Conservation (phyloP, 2,329 filamentous ascomycete species). For the Stagonosporopsis chrysanthemi region DNA sequence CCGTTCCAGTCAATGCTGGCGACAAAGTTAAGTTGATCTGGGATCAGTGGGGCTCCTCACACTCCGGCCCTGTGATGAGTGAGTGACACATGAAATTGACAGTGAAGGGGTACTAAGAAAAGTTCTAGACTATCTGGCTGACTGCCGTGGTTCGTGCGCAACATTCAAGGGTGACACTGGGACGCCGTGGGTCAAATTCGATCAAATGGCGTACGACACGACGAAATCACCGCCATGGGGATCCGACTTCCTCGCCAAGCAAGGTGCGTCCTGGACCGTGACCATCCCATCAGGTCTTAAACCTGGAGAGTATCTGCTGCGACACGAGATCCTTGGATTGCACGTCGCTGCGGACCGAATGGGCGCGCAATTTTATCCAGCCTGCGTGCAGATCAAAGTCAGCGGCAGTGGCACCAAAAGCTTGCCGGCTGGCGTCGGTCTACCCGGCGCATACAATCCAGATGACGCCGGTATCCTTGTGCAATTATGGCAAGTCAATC, state of each 20-base stretch:
- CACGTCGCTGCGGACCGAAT: slow-evolving; percentile 27
- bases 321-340: slow-evolving; percentile 31
- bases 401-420: slow-evolving; percentile 14
- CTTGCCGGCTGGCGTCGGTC: slow-evolving; percentile 26
- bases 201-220: slow-evolving; percentile 44
- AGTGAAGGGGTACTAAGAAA: background rate
- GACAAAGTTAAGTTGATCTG: slow-evolving; percentile 40
- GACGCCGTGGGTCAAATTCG: slow-evolving; percentile 51
- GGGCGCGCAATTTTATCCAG: slow-evolving; percentile 31
- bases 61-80: slow-evolving; percentile 47
- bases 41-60: slow-evolving; percentile 44
- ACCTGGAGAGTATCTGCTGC: slow-evolving; percentile 38
- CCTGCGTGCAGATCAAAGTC: slow-evolving; percentile 28
- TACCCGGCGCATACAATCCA: slow-evolving; percentile 33
- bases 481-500: slow-evolving; percentile 26
- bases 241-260: slow-evolving; percentile 44
- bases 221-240: slow-evolving; percentile 42
- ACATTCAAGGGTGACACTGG: slow-evolving; percentile 46
- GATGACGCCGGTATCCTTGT: slow-evolving; percentile 31
- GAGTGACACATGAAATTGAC: background rate
- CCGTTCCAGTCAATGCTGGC: slow-evolving; percentile 32
- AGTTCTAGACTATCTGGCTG: slow-evolving; percentile 42
- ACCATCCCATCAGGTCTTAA: slow-evolving; percentile 41
- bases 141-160: slow-evolving; percentile 42
- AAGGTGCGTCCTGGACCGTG: slow-evolving; percentile 46